Base-by-base conservation (phyloP, 2,329 filamentous ascomycete species). In the Alternaria ethzedia region DNA sequence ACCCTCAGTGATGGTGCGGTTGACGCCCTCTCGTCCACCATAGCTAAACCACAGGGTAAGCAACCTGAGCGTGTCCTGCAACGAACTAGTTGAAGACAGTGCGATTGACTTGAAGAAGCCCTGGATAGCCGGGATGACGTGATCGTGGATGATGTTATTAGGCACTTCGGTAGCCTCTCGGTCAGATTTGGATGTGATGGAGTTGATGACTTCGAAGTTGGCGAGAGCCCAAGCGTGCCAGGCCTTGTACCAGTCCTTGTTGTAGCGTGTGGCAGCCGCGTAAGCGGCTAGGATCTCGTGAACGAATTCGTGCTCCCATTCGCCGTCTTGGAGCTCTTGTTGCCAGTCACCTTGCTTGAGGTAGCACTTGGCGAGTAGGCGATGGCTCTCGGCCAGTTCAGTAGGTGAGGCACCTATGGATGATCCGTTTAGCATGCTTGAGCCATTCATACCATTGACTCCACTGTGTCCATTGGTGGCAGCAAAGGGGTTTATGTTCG, bases 171-270 rank as follows among this genome's bases (percentile, higher is more conserved):
- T 82, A 15, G 81, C 83, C 65, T 88, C 86, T 49, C 87, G 85
- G 67, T 91, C 91, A 15, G 86, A 86, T 60, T 89, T 87, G 21
- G 90, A 86, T 9, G 90, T 88, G 61, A 96, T 84, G 0, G 91
- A 89, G 71, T 96, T 97, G 41, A 98, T 94, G 61, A 99, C 96
- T 81, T 99, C 95, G 74, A 99, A 99, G 80, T 99, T 99, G 57
- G 96, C 95, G 66, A 99, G 82, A 11, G 96, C 96, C 95, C 96
- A 99, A 0, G 96, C 92, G 81, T 99, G 96, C 96, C 96, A 99
- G 8, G 96, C 96, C 82, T 99, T 99, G 84, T 99, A 99, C 89
- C 95, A 99, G 65, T 91, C 90, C 32, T 93, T 91, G 78, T 99
- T 97, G 82, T 96, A 97, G 63, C 93, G 90, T 2, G 96, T 99